Evolutionary conservation across 2,329 filamentous ascomycete species (phyloP).

Genomic region (Xylaria sp.): DNA sequence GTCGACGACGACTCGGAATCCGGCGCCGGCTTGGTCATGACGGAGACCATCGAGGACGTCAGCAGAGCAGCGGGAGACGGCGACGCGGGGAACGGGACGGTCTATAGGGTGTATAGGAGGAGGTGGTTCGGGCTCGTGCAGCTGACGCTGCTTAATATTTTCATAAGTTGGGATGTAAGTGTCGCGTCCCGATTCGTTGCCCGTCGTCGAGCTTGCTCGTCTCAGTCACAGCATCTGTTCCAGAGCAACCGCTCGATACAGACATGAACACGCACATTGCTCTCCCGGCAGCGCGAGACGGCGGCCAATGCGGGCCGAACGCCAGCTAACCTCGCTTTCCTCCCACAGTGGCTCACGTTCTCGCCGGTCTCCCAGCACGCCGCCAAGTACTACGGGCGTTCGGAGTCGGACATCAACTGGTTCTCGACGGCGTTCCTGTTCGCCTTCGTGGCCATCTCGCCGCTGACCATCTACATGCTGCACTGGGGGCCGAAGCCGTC

Average conservation of each 20-base stretch:
- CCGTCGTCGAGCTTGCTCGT: neutral
- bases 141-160: slow-evolving; percentile 85
- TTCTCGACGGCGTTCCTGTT: slow-evolving; percentile 87
- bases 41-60: slow-evolving; percentile 22
- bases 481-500: slow-evolving; percentile 80
- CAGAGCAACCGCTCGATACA: neutral
- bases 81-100: slow-evolving; percentile 15
- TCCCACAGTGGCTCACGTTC: slow-evolving; percentile 83
- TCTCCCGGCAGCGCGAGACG: neutral
- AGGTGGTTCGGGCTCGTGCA: slow-evolving; percentile 88
- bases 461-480: slow-evolving; percentile 76
- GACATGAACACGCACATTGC: neutral
- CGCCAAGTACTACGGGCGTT: slow-evolving; percentile 75
- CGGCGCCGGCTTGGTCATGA: neutral
- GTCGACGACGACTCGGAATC: slow-evolving; percentile 25
- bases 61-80: slow-evolving; percentile 23
- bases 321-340: slow-evolving; percentile 13
- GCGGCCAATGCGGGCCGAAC: neutral
- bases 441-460: slow-evolving; percentile 75
- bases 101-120: slow-evolving; percentile 68
- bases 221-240: neutral
- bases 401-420: slow-evolving; percentile 86
- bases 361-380: slow-evolving; percentile 79
- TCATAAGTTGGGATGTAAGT: slow-evolving; percentile 95
- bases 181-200: neutral